Base-by-base conservation (phyloP, 306 rosid genomes). In the Rosa multiflora region DNA sequence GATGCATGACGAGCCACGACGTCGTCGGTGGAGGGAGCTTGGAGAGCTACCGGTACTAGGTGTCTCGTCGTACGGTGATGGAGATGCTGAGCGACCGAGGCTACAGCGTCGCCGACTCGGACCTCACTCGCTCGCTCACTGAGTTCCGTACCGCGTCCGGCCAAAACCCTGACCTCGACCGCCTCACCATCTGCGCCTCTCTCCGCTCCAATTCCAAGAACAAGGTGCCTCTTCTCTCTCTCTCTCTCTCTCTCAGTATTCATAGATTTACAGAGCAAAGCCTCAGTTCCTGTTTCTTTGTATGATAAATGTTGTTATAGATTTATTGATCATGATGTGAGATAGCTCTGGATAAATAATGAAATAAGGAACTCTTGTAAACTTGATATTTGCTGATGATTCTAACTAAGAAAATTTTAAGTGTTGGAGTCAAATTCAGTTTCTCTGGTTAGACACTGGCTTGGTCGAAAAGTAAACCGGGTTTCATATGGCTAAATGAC, bases 81-180 rank as follows among this genome's bases (percentile, higher is more conserved):
- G 90, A 89, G 21, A 87, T 89, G 93, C 89, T 89, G 5, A 52
- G 6, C 1, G 93, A 85, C 58, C 82, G 90, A 64, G 88, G 93
- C 70, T 89, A 85, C 79, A 79, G 51, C n/a, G 90, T 89, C 23
- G 49, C 80, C 2, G 69, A 68, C 29, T 46, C 81, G 0, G 87
- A 87, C 17, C 79, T 89, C 26, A 47, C 81, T 72, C 80, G 72
- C 35, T 71, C 93, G 0, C 82, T 87, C n/a, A 2, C 42, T 3
- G 83, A 83, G 8, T 89, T 87, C 70, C 88, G 78, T 7, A 42
- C 80, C n/a, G 58, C 21, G 17, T 89, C 77, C 9, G 87, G 93
- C 26, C 14, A 75, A 29, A 12, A 67, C 3, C 90, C 93, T 0
- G 55, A 89, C 72, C 81, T 64, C 1, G 67, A 85, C 5, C 3